These are phyloP conservation scores for Avicennia marina DNA, from an alignment of 257 asterid species.

Conservation along the genomic window DNA sequence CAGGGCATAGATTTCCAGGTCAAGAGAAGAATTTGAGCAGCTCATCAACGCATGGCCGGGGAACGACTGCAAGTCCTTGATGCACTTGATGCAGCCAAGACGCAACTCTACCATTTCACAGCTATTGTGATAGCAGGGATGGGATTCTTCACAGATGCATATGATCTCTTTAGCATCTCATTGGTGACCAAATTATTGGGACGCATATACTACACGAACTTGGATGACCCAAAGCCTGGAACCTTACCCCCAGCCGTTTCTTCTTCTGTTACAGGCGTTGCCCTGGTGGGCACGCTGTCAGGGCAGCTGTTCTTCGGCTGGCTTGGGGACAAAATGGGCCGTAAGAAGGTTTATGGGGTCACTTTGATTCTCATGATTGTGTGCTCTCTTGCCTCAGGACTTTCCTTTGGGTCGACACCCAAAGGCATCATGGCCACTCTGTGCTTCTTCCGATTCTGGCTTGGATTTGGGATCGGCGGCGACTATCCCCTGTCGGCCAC, in stretches of 20 bases:
- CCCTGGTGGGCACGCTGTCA: constrained; percentile 32
- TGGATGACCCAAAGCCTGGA: constrained; percentile 25
- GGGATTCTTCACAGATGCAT: constrained; percentile 49
- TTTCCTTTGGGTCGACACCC: constrained; percentile 28
- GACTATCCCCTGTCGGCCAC: constrained; percentile 44
- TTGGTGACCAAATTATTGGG: constrained; percentile 35
- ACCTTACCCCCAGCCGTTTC: constrained; percentile 27
- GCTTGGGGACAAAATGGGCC: constrained; percentile 41
- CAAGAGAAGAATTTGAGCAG: too few relatives aligned
- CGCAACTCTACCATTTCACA: constrained; percentile 37
- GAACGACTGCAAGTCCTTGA: constrained; percentile 31
- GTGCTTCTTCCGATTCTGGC: constrained; percentile 36
- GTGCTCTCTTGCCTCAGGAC: constrained; percentile 33
- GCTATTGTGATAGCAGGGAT: constrained; percentile 44
- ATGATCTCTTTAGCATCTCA: constrained; percentile 40
- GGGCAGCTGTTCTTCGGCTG: constrained; percentile 41
- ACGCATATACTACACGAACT: constrained; percentile 24
- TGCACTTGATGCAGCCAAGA: constrained; percentile 39
- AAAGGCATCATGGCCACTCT: constrained; percentile 31
- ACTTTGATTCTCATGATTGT: constrained; percentile 32
- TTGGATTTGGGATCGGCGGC: constrained; percentile 45
- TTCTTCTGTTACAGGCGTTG: constrained; percentile 32
- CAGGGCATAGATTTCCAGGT: too few relatives aligned
- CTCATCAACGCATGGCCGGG: constrained; percentile 17
- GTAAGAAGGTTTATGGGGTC: constrained; percentile 35